Conservation (phyloP, 805 yeast species). For the Ogataea saltuana region DNA sequence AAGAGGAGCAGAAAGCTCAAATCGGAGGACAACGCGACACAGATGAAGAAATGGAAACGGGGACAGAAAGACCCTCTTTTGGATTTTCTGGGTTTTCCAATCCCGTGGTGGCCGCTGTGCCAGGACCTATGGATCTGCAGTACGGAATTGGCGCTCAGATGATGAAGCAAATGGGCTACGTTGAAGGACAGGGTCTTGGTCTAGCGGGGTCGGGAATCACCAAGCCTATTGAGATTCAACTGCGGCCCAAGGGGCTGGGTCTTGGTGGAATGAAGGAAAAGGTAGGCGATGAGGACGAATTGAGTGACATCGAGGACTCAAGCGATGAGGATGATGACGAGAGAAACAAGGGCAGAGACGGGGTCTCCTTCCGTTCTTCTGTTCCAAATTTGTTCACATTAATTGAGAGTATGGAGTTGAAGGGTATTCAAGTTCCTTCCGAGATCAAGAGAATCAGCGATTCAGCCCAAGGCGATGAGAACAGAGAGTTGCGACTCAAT, state of each 20-base stretch:
- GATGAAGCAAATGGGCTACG: constrained; percentile 83
- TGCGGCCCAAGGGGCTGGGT: constrained; percentile 69
- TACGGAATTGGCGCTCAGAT: constrained; percentile 88
- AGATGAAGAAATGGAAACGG: no score
- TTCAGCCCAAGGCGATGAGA: constrained; percentile 9
- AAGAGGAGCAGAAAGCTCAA: no score
- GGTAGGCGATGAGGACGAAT: constrained; percentile 23
- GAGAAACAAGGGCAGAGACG: not conserved
- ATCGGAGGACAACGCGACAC: no score
- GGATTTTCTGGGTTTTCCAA: not conserved
- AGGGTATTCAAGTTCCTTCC: constrained; percentile 39
- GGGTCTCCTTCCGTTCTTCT: constrained; percentile 13
- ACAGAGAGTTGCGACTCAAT: constrained; percentile 22
- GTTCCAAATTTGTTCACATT: constrained; percentile 38
- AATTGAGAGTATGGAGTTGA: constrained; percentile 39
- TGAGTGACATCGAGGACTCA: constrained; percentile 23
- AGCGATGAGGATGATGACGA: constrained; percentile 28
- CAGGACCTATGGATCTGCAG: constrained; percentile 12
- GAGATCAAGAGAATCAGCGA: constrained; percentile 39
- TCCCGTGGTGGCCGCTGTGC: not conserved
- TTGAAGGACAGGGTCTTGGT: constrained; percentile 86
- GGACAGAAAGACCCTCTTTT: not conserved
- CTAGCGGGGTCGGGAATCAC: constrained; percentile 66
- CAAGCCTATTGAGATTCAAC: constrained; percentile 73
- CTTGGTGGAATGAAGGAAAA: constrained; percentile 61